Conservation (phyloP, 495 filamentous ascomycete genomes). For the Aspergillus avenaceus region DNA sequence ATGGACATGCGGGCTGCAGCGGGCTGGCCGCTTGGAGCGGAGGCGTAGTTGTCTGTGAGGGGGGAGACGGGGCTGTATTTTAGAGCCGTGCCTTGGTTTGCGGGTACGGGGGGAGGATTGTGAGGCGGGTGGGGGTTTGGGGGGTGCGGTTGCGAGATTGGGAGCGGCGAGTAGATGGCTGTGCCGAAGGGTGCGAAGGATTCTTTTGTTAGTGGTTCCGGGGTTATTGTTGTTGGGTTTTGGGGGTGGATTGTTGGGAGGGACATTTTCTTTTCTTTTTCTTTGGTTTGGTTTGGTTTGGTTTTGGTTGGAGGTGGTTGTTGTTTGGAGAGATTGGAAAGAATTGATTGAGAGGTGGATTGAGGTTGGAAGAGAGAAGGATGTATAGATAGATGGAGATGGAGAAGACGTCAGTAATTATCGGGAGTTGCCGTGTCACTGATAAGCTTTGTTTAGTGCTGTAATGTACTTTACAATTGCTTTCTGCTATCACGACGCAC, state of each 20-base stretch:
- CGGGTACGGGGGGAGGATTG: conserved; percentile 35
- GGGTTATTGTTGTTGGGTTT: conserved; percentile 7
- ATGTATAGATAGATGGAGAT: too few species aligned
- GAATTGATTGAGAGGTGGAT: neutral
- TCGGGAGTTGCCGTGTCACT: too few species aligned
- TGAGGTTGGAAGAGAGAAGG: neutral
- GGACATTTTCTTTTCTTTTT: too few species aligned
- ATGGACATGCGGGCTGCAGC: conserved; percentile 70
- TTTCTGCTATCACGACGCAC: too few species aligned
- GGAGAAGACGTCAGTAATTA: too few species aligned
- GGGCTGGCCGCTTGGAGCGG: conserved; percentile 58
- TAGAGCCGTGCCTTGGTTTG: conserved; percentile 85
- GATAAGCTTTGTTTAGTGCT: too few species aligned
- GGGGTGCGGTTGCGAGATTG: conserved; percentile 41
- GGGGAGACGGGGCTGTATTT: conserved; percentile 79
- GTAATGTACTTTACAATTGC: too few species aligned
- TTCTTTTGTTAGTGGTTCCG: conserved; percentile 57
- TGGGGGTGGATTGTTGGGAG: neutral
- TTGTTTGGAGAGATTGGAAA: neutral
- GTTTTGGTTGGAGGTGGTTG: neutral
- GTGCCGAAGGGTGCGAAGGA: conserved; percentile 80
- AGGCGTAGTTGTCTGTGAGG: conserved; percentile 60
- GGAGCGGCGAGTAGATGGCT: conserved; percentile 69
- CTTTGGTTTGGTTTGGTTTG: too few species aligned
- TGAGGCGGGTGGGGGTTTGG: conserved; percentile 37